A percentile compares a stretch with the other conserved stretches of the same genome.
These are phyloP conservation scores for Lentithecium fluviatile DNA, from an alignment of 495 filamentous ascomycete species.

Conservation along the genomic window DNA sequence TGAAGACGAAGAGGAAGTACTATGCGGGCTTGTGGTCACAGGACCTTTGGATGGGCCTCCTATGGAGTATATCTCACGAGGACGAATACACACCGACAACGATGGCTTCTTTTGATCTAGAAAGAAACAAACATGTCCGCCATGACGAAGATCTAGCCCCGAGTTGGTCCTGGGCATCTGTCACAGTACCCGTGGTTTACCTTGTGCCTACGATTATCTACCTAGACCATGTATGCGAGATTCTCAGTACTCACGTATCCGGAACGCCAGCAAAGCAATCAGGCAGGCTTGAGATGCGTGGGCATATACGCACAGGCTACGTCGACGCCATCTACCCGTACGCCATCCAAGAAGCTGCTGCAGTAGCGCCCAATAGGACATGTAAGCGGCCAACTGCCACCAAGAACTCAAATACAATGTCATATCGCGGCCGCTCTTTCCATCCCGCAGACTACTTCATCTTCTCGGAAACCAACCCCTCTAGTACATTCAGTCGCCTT, in stretches of 20 bases:
- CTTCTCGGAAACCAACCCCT: not conserved
- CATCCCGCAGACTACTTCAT: not conserved
- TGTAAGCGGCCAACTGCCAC: not conserved
- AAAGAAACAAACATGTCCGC: not conserved
- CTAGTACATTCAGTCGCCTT: not conserved
- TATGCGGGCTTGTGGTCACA: slow-evolving; percentile 11
- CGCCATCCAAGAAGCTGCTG: not conserved
- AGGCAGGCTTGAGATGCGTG: not conserved
- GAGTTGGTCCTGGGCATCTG: slow-evolving; percentile 23
- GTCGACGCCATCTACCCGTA: slow-evolving; percentile 6
- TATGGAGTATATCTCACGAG: slow-evolving; percentile 9
- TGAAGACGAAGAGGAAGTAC: slow-evolving; percentile 1
- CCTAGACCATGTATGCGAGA: not conserved
- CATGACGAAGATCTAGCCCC: slow-evolving; percentile 3
- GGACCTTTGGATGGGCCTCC: slow-evolving; percentile 2
- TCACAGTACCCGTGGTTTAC: slow-evolving; percentile 11
- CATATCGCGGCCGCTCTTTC: not conserved
- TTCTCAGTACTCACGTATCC: not conserved
- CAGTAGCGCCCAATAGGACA: not conserved
- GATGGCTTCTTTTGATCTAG: not conserved
- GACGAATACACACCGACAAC: slow-evolving; percentile 5
- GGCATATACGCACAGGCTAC: slow-evolving; percentile 4
- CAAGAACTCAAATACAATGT: not conserved
- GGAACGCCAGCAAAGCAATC: not conserved
- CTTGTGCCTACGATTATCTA: slow-evolving; percentile 8